Percentiles rank a stretch among this genome's conserved stretches.
Evolutionary conservation across 129 eudicot species (phyloP).

Genomic region (Centella asiatica): DNA sequence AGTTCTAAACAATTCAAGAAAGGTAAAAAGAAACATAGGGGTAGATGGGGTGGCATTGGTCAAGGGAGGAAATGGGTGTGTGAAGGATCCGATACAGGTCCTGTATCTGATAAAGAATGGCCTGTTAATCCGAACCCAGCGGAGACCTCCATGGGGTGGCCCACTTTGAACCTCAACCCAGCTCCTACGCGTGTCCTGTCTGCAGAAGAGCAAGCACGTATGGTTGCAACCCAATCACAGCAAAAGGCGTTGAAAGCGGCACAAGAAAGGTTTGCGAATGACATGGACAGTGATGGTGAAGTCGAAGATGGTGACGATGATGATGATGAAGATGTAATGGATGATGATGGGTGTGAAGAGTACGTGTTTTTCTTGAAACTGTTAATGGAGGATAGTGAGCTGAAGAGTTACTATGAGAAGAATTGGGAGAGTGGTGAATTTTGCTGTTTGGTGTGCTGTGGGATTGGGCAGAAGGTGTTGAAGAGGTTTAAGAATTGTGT

Average conservation of each 20-base stretch:
- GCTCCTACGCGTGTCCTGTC: conserved; percentile 20
- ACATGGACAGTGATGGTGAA: conserved; percentile 20
- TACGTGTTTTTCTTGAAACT: conserved; percentile 40
- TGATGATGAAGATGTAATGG: conserved; percentile 26
- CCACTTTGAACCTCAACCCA: conserved; percentile 23
- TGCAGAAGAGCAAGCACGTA: conserved; percentile 32
- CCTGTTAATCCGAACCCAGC: conserved; percentile 26
- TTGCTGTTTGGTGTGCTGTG: conserved; percentile 67
- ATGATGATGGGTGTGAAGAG: conserved; percentile 22
- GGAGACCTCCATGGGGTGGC: too few relatives aligned
- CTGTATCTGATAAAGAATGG: conserved; percentile 54
- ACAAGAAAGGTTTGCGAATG: conserved; percentile 22
- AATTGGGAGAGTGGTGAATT: conserved; percentile 61
- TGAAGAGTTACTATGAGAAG: conserved; percentile 47
- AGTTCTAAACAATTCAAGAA: conserved; percentile 8
- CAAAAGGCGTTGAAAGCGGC: conserved; percentile 36
- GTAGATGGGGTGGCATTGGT: neutral
- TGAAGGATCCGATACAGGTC: neutral
- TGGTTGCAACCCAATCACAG: conserved; percentile 32
- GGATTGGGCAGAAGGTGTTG: conserved; percentile 36
- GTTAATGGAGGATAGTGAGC: conserved; percentile 36
- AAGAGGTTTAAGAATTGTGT: conserved; percentile 67
- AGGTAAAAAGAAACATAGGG: neutral
- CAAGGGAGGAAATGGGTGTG: neutral
- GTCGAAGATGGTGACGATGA: conserved; percentile 20